phyloP scores from a whole-genome alignment of 2,329 filamentous ascomycete genomes.

The Pseudogymnoascus sp. region DNA sequence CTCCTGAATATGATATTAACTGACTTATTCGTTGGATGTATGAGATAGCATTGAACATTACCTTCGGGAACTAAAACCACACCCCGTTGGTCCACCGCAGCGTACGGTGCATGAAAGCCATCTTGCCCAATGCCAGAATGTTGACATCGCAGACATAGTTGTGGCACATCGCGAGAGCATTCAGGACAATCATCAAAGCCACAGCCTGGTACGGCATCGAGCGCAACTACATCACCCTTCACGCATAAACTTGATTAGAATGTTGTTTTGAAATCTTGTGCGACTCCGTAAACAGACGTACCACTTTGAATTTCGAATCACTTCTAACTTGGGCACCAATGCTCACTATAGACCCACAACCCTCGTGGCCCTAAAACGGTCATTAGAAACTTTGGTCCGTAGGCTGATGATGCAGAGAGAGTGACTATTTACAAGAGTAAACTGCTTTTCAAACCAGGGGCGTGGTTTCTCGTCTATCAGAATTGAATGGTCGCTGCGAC shows the following conservation, averaged over 20 bases:
- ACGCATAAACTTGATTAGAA: neutral
- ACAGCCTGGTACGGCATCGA: slow-evolving; percentile 31
- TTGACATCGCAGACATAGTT: slow-evolving; percentile 32
- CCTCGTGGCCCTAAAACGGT: neutral
- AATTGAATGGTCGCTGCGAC: slow-evolving; percentile 30
- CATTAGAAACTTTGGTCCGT: neutral
- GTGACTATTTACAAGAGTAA: slow-evolving; percentile 18
- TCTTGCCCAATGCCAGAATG: slow-evolving; percentile 40
- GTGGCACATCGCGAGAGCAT: slow-evolving; percentile 34
- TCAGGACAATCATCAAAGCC: slow-evolving; percentile 29
- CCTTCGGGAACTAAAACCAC: neutral
- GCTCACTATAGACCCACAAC: neutral
- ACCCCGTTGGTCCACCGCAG: slow-evolving; percentile 16
- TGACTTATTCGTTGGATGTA: neutral
- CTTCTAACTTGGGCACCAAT: neutral
- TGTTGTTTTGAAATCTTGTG: neutral
- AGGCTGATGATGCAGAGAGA: neutral
- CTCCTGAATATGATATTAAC: slow-evolving; percentile 12
- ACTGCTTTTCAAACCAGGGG: slow-evolving; percentile 27
- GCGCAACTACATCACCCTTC: slow-evolving; percentile 29
- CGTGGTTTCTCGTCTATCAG: slow-evolving; percentile 26
- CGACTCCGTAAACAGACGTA: neutral
- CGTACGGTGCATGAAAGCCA: slow-evolving; percentile 37
- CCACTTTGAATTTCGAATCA: neutral
- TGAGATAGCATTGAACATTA: neutral